phyloP scores from a whole-genome alignment of 73 alveolate species.

The Paramecium tetraurelia region DNA sequence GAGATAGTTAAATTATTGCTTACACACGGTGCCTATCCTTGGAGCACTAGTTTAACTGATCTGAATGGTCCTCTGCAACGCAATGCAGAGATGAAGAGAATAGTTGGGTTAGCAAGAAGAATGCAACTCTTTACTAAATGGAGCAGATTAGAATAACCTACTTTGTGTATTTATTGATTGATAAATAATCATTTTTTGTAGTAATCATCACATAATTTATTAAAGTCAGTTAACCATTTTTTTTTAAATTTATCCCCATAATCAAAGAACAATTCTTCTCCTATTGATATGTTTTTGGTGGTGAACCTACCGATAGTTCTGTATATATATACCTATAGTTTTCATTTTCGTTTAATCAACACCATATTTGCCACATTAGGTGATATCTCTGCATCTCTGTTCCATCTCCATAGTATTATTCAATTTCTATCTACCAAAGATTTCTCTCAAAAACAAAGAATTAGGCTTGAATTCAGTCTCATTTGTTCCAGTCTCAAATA shows the following conservation, averaged over 20 bases:
- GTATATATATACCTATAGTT: not conserved
- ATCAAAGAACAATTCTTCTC: conserved; percentile 26
- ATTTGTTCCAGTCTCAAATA: not conserved
- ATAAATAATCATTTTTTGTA: not conserved
- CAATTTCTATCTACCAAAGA: not conserved
- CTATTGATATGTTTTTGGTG: not conserved
- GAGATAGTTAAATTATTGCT: not conserved
- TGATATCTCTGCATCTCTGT: not conserved
- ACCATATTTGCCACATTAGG: not conserved
- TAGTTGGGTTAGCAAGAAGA: not conserved
- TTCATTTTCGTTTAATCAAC: not conserved
- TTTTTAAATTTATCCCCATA: conserved; percentile 4
- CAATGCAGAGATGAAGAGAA: not conserved
- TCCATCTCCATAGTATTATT: not conserved
- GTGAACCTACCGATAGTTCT: not conserved
- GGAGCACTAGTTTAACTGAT: conserved; percentile 8
- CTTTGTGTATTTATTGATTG: not conserved
- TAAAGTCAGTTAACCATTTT: not conserved
- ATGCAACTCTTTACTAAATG: not conserved
- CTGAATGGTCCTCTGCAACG: not conserved
- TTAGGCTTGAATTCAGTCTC: not conserved
- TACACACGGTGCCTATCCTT: conserved; percentile 20
- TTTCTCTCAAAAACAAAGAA: not conserved
- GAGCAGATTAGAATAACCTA: not conserved
- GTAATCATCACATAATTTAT: not conserved